phyloP scores from a whole-genome alignment of 2,329 filamentous ascomycete genomes.

The Cladosporium sp. region DNA sequence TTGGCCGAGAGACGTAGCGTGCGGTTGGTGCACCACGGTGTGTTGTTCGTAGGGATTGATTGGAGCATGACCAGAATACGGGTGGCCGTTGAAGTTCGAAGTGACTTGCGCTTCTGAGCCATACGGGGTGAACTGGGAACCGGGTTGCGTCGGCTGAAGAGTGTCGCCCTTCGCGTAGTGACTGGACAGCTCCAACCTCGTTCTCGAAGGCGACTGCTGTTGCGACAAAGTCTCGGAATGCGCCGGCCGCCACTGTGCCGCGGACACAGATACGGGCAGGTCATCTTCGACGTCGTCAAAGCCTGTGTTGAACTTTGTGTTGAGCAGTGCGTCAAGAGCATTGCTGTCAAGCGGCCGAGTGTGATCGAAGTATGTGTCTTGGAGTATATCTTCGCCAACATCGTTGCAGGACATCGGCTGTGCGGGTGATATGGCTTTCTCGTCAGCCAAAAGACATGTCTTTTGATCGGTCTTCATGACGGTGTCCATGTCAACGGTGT shows the following conservation, averaged over 20 bases:
- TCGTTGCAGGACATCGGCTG: slow-evolving; percentile 1
- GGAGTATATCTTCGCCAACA: slow-evolving; percentile 5
- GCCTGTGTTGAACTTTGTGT: slow-evolving; percentile 6
- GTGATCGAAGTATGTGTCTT: slow-evolving; percentile 13
- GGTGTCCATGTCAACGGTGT: slow-evolving; percentile 13
- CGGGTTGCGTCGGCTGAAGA: neutral
- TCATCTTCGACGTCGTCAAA: neutral
- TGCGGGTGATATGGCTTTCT: neutral
- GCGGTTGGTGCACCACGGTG: neutral
- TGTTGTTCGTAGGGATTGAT: neutral
- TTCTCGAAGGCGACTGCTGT: neutral
- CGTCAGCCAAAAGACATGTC: neutral
- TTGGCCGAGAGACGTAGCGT: neutral
- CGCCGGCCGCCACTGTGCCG: neutral
- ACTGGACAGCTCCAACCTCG: neutral
- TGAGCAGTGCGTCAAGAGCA: slow-evolving; percentile 10
- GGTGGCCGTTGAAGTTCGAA: neutral
- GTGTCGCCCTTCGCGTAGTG: neutral
- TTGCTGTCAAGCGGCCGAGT: neutral
- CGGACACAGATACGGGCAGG: neutral
- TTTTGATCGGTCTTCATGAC: slow-evolving; percentile 22
- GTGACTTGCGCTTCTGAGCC: neutral
- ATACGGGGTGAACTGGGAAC: neutral
- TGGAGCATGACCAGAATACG: neutral
- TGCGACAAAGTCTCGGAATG: neutral